Base-by-base conservation (phyloP, 495 filamentous ascomycete species). In the Lasiosphaeria miniovina region DNA sequence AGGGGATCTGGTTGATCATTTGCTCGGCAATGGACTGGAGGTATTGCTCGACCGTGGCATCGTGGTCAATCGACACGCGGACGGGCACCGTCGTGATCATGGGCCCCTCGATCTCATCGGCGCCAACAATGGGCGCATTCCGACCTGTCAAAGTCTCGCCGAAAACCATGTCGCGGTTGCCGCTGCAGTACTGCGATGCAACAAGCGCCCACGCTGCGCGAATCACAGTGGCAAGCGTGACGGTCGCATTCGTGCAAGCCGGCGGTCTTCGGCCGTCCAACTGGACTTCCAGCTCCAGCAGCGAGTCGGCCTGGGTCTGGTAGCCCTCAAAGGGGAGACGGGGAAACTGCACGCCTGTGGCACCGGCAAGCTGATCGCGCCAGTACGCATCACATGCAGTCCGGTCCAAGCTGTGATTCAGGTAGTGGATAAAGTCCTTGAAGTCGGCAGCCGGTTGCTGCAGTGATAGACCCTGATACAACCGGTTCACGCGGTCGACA, bases 21-120 rank as follows among this genome's bases (percentile, higher is more conserved):
- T 78, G 70, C 41, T 82, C 73, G 50, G 88, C 84, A 3, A 90
- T 73, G 0, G 68, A 50, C 36, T 79, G 75, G 7, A 86, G 68
- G 60, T 71, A 78, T n/a, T 74, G 68, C 5, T 59, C 53, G 0
- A 74, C 62, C 1, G 68, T 70, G 4, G 43, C 31, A 10, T 72
- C 56, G 0, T 63, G 61, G 33, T 70, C 59, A 0, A 75, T 61
- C 73, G 73, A 65, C 4, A 88, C 70, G 0, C 87, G 80, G 36
- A 87, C 69, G 1, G 88, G 88, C 3, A 89, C 74, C 0, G 88
- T 89, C 4, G 87, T 81, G 54, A 90, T 86, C 54, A 86, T 76
- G 1, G 87, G 81, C 0, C 84, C 85, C 38, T 79, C 72, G 15
- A 86, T 81, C 36, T 77, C 67, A 46, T 81, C 77, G 1, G 86